Evolutionary conservation across 169 alveolate genomes (phyloP), one percentile per base, ranked within the genome.

Genomic region (Plasmodium fragile): DNA sequence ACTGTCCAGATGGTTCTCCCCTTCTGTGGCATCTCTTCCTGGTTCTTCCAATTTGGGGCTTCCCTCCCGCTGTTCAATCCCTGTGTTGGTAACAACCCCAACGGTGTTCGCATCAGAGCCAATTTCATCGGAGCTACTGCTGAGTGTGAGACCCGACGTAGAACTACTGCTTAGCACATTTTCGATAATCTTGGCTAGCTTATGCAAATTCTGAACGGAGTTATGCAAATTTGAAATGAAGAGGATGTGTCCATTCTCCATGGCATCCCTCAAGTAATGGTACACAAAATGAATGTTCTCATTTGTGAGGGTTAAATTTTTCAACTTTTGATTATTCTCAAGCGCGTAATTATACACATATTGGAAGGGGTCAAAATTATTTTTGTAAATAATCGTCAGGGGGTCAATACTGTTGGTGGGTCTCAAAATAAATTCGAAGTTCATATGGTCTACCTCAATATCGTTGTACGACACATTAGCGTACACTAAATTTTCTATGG

Each of bases 291-390:
- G 72, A 28, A 91, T 91, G 75, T 91, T 91, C 22, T 91, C 43
- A 91, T 55, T 81, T 4, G 84, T 91, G 71, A 91, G 43, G 7
- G 52, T 81, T 69, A 91, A 70, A 91, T 39, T 55, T 91, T 91
- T 91, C 18, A 91, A 73, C 25, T 91, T 91, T 70, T 80, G 91
- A 70, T 81, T 91, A 81, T 91, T 91, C 6, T 59, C 92, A 16
- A 4, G 39, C 25, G 94, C 92, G 30, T 91, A 91, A 5, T 91
- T 91, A 55, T 80, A 49, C 28, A 91, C 73, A 91, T 91, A 70
- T 41, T 91, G 85, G 75, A 91, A 91, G 16, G 94, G 94, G 83
- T 91, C 94, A 77, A 43, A 91, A 70, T 79, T 91, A 13, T 49
- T 25, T 10, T 81, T 91, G 59, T 91, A 72, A 41, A 91, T 91